Evolutionary conservation across 1,139 yeast species (phyloP), one percentile per base, ranked within the genome.

Genomic region (Debaryomyces psychrophilus): DNA sequence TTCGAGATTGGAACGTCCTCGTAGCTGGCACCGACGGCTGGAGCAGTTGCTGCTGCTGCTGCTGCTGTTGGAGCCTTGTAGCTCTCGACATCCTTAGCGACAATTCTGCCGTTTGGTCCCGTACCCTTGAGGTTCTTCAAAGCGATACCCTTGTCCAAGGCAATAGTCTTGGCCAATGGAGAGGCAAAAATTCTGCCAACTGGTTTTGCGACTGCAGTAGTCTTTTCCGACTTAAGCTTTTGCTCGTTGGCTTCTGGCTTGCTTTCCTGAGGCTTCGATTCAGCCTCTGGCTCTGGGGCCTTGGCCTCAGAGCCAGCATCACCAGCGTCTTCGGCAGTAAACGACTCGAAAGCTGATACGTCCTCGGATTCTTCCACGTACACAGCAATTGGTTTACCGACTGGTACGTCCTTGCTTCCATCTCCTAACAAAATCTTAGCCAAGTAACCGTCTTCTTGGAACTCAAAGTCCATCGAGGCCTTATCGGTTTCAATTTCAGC

Each of bases 401-500:
- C 96, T 43, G 95, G 90, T 47, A 95, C 76, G 61, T 93, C 97
- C 70, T 90, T 85, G 50, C 96, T 71, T 45, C 98, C 97, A 54
- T 85, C 92, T 31, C 82, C 90, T 53, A 90, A 79, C 58, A 95
- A 77, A 58, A 90, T 85, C 78, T 93, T 89, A 56, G 99, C 98
- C 64, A 93, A 77, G 75, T 67, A 90, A 50, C 99, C 99, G 50
- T 95, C 99, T 60, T 95, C 99, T 76, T 92, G 98, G 78, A 93
- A 93, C 73, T 93, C 99, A 62, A 90, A 93, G 73, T 95, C 99
- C 97, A 93, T 93, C 54, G 92, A 87, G 48, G 99, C 99, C 78
- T 93, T 93, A 69, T 93, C 99, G 56, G 99, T 93, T 75, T 93
- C 99, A 56, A 93, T 87, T 71, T 93, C 99, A 48, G 97, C 97